Conservation (phyloP, 2,329 filamentous ascomycete species). For the Davidsoniella neocaledoniae region DNA sequence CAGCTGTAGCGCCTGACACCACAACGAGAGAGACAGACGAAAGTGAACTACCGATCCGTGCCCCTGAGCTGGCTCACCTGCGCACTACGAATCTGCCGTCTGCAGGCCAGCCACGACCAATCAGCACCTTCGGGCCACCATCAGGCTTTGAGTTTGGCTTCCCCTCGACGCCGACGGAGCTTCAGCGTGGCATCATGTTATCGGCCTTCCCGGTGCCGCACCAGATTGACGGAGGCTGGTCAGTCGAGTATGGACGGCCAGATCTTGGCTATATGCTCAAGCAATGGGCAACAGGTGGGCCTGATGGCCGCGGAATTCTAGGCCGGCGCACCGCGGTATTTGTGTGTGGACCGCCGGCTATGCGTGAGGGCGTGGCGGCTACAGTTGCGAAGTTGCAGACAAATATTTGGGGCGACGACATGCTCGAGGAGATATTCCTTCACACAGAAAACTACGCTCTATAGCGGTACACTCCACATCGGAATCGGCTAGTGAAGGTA, state of each 20-base stretch:
- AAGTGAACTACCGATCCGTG: conserved; percentile 20
- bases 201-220: conserved; percentile 65
- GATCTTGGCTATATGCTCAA: conserved; percentile 76
- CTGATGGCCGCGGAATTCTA: conserved; percentile 49
- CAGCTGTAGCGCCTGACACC: conserved; percentile 12
- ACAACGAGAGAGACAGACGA: conserved; percentile 13
- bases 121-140: conserved; percentile 40
- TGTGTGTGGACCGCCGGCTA: conserved; percentile 75
- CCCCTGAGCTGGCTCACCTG: conserved; percentile 41
- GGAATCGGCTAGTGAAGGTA: not conserved
- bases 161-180: conserved; percentile 66
- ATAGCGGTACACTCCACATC: conserved; percentile 25
- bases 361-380: conserved; percentile 77
- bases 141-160: conserved; percentile 66
- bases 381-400: conserved; percentile 70
- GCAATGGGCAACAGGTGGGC: conserved; percentile 59
- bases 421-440: conserved; percentile 77
- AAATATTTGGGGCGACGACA: conserved; percentile 63
- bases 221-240: conserved; percentile 65
- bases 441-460: conserved; percentile 93
- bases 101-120: conserved; percentile 25
- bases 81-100: conserved; percentile 28
- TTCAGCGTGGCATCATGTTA: conserved; percentile 78
- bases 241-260: conserved; percentile 79
- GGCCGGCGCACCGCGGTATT: conserved; percentile 76